Conservation (phyloP, 805 yeast species). For the Cyberlindnera nakhonratchasimensis region DNA sequence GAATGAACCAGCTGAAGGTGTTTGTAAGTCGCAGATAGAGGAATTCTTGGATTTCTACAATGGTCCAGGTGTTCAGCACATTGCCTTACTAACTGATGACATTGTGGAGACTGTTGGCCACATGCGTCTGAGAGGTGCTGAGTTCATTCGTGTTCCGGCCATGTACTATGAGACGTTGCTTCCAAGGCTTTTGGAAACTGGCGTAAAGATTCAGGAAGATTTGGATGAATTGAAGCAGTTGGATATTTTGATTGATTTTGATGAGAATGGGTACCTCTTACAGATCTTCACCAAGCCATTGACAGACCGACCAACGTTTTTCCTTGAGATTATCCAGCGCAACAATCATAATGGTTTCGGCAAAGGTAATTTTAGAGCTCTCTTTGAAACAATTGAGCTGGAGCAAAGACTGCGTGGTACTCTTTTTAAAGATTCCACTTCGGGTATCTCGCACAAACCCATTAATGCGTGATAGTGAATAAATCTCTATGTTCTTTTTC, state of each 20-base stretch:
- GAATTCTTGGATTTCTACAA: conserved; percentile 71
- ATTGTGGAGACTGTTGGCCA: conserved; percentile 53
- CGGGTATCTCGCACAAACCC: neutral
- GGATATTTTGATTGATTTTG: conserved; percentile 72
- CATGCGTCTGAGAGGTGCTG: conserved; percentile 60
- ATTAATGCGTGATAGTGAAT: no score
- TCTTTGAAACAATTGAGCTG: conserved; percentile 76
- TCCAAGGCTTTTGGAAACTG: conserved; percentile 42
- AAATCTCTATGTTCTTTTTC: no score
- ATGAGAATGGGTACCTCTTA: conserved; percentile 68
- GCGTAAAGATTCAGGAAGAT: conserved; percentile 47
- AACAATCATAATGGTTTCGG: conserved; percentile 83
- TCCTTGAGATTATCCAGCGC: conserved; percentile 79
- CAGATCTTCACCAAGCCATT: conserved; percentile 79
- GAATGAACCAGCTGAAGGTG: conserved; percentile 77
- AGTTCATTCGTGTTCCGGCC: conserved; percentile 59
- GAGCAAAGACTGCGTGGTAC: conserved; percentile 75
- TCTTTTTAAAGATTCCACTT: conserved; percentile 21
- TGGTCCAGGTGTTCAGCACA: conserved; percentile 85
- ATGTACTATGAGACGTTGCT: conserved; percentile 53
- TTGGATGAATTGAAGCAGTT: conserved; percentile 45
- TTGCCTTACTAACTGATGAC: conserved; percentile 64
- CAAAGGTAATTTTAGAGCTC: conserved; percentile 80
- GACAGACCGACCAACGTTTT: conserved; percentile 76
- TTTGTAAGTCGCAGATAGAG: conserved; percentile 70